These are phyloP conservation scores for Crepidotus variabilis DNA, from an alignment of 768 basidiomycete genomes.

Conservation along the genomic window DNA sequence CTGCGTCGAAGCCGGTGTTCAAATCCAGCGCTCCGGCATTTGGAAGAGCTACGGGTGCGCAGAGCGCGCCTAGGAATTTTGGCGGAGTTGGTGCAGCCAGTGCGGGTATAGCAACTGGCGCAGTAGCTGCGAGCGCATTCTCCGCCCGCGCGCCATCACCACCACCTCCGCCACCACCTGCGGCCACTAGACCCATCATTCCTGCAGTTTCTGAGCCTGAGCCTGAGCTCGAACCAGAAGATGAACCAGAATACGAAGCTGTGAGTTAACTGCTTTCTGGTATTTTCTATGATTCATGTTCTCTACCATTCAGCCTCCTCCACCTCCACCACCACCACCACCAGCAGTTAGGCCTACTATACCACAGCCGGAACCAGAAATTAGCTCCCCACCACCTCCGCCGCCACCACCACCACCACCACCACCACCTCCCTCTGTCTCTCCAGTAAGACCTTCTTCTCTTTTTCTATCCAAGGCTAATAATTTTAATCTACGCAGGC, in stretches of 20 bases:
- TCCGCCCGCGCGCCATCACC: conserved; percentile 23
- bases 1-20: conserved; percentile 31
- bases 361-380: conserved; percentile 19
- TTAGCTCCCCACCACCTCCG: conserved; percentile 33
- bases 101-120: conserved; percentile 32
- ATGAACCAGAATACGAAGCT: conserved; percentile 9
- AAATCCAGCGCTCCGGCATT: conserved; percentile 46
- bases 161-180: conserved; percentile 25
- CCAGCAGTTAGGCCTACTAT: conserved; percentile 2
- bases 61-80: conserved; percentile 38
- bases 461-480: not conserved
- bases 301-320: not conserved
- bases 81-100: conserved; percentile 31
- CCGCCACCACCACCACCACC: conserved; percentile 43
- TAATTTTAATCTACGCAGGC: conserved; percentile 1
- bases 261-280: conserved; percentile 29
- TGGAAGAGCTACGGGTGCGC: conserved; percentile 36
- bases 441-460: conserved; percentile 22
- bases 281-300: not conserved
- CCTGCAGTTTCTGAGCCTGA: conserved; percentile 19
- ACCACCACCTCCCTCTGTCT: conserved; percentile 42
- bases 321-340: not conserved
- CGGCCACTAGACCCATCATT: conserved; percentile 15
- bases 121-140: conserved; percentile 28
- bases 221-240: conserved; percentile 17